A percentile compares a stretch with the other conserved stretches of the same genome.
Conservation (phyloP, 2,329 filamentous ascomycete genomes). For the Atkinsonella hypoxylon region DNA sequence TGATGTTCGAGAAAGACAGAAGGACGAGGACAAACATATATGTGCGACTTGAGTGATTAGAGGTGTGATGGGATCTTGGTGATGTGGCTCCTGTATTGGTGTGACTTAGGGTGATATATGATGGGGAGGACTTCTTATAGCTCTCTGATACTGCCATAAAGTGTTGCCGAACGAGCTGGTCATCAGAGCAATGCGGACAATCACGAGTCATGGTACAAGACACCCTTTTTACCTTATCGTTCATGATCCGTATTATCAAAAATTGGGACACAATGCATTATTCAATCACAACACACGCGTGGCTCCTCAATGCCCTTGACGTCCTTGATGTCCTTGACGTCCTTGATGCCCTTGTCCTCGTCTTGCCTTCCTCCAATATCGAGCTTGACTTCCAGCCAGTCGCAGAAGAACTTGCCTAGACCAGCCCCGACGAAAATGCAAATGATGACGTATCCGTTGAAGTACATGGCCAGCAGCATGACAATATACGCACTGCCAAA, state of each 20-base stretch:
- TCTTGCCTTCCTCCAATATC: constrained; percentile 17
- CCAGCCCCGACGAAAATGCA: constrained; percentile 52
- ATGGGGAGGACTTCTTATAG: too few relatives aligned
- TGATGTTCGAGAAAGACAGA: too few relatives aligned
- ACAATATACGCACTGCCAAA: constrained; percentile 67
- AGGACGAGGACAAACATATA: too few relatives aligned
- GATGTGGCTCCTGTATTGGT: too few relatives aligned
- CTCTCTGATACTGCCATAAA: too few relatives aligned
- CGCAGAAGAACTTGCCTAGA: constrained; percentile 41
- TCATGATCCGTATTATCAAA: not conserved
- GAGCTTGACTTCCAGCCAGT: constrained; percentile 37
- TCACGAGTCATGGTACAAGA: too few relatives aligned
- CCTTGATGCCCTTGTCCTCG: constrained; percentile 14
- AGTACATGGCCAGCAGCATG: constrained; percentile 56
- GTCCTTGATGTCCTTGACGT: constrained; percentile 28
- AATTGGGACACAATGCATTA: not conserved
- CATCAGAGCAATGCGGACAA: too few relatives aligned
- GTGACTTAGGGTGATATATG: too few relatives aligned
- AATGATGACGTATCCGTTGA: constrained; percentile 64
- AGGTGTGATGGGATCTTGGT: too few relatives aligned
- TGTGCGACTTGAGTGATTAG: too few relatives aligned
- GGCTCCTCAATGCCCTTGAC: constrained; percentile 29
- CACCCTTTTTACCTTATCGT: too few relatives aligned
- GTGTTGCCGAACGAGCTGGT: too few relatives aligned
- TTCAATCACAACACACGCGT: constrained; percentile 33